A percentile compares a stretch with the other conserved stretches of the same genome.
These are phyloP conservation scores for Solioccasus polychromus DNA, from an alignment of 768 basidiomycete species.

Conservation along the genomic window DNA sequence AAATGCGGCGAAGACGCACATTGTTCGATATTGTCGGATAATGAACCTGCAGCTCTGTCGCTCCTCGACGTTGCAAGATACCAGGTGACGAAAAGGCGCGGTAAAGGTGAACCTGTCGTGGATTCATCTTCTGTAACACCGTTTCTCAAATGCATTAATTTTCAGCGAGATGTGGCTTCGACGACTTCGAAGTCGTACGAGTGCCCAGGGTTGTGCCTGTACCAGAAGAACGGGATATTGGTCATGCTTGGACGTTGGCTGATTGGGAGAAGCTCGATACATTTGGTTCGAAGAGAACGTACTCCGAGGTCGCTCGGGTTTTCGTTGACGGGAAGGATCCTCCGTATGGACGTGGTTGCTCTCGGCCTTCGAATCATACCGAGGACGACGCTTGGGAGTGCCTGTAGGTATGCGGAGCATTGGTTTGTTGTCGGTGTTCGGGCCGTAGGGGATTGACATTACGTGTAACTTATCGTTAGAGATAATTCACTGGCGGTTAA, in stretches of 20 bases:
- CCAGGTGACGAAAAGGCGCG: background rate
- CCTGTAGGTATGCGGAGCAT: too few species aligned
- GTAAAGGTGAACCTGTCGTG: slow-evolving; percentile 12
- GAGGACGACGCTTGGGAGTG: slow-evolving; percentile 17
- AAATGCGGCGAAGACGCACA: slow-evolving; percentile 1
- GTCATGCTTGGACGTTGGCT: slow-evolving; percentile 1
- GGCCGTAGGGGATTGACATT: too few species aligned
- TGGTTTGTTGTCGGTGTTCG: too few species aligned
- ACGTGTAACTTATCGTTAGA: too few species aligned
- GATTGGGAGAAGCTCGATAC: slow-evolving; percentile 27
- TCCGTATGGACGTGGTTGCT: background rate
- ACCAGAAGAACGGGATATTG: slow-evolving; percentile 6
- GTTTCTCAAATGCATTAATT: background rate
- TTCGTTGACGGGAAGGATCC: slow-evolving; percentile 2
- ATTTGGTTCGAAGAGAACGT: slow-evolving; percentile 12
- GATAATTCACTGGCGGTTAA: too few species aligned
- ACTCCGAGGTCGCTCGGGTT: slow-evolving; percentile 23
- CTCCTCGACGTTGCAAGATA: slow-evolving; percentile 5
- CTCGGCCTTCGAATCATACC: background rate
- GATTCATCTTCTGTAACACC: background rate
- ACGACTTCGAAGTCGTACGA: slow-evolving; percentile 24
- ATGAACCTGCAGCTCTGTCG: background rate
- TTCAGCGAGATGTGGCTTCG: slow-evolving; percentile 11
- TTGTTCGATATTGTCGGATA: background rate
- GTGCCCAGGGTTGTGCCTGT: slow-evolving; percentile 19